Evolutionary conservation across 2,329 filamentous ascomycete species (phyloP), one percentile per base, ranked within the genome.

Genomic region (Corinectria fuckeliana): DNA sequence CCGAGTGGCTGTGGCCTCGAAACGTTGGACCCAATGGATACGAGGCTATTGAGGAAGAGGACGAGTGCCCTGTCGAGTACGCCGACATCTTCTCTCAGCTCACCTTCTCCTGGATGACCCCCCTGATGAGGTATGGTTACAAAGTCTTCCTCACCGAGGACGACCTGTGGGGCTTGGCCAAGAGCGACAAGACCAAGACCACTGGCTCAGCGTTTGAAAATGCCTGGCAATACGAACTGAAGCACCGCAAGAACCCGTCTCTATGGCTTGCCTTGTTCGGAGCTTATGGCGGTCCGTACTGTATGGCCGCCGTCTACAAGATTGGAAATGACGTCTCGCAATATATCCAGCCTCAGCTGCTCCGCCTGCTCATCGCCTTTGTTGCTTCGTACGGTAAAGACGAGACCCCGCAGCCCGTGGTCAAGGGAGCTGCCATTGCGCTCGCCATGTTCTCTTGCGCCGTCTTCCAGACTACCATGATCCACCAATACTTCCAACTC

Each of bases 71-170:
- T 0, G 88, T 91, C 62, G 93, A 98, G 77, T 96, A 97, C 74
- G 93, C 95, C 11, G 93, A 94, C 60, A 83, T 98, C 51, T 99
- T 99, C 78, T 97, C 94, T 4, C 87, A 91, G 50, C 83, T 99
- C 44, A 97, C 94, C 0, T 99, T 99, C 76, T 89, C 91, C 54
- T 99, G 95, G 95, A 97, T 99, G 94, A 98, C 95, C 0, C 93
- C 95, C 0, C 80, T 99, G 85, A 99, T 99, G 95, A 93, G 88
- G 72, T 90, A 90, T 72, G 95, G 95, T 1, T 98, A 99, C 80
- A 91, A 90, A 72, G 87, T 93, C 59, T 99, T 88, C 74, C 82
- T 99, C 62, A 97, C 93, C 1, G 93, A 98, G 74, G 92, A 97
- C 64, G 94, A 99, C 75, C 83, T 99, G 21, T 99, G 96, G 96